Conservation (phyloP, 176 grass and related monocot species). For the Triticum aestivum region DNA sequence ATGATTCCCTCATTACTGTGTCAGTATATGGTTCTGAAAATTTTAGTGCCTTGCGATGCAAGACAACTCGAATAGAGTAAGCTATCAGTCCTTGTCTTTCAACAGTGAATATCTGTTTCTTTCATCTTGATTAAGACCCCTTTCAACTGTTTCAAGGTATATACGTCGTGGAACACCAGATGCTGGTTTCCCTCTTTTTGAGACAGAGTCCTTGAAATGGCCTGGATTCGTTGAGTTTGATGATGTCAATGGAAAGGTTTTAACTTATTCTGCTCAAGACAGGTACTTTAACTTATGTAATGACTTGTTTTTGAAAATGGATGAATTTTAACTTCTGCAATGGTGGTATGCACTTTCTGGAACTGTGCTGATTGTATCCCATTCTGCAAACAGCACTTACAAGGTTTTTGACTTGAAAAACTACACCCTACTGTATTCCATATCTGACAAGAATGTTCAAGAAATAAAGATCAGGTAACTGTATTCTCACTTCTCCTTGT, state of each 20-base stretch:
- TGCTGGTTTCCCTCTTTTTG: constrained; percentile 93
- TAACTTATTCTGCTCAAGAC: constrained; percentile 96
- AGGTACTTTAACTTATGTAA: constrained; percentile 44
- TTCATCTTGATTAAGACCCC: not conserved
- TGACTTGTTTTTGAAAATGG: not conserved
- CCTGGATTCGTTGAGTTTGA: constrained; percentile 99
- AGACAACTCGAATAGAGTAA: constrained; percentile 85
- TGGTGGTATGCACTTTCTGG: not conserved
- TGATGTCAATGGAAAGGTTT: constrained; percentile 98
- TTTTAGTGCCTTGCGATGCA: constrained; percentile 80
- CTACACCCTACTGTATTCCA: constrained; percentile 79
- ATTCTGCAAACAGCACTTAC: constrained; percentile 72
- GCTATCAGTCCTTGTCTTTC: not conserved
- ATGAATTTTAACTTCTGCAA: not conserved
- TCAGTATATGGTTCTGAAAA: constrained; percentile 89
- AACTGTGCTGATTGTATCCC: constrained; percentile 8
- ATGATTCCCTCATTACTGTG: constrained; percentile 88
- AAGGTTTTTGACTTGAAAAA: constrained; percentile 99
- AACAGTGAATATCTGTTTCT: not conserved
- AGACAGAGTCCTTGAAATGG: constrained; percentile 94
- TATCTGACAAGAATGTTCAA: constrained; percentile 92
- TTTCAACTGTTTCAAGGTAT: constrained; percentile 58
- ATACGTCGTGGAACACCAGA: constrained; percentile 76
- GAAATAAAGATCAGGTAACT: constrained; percentile 97
- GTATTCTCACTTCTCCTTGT: not conserved